Base-by-base conservation (phyloP, 768 basidiomycete species). In the Coprinopsis strossmayeri region DNA sequence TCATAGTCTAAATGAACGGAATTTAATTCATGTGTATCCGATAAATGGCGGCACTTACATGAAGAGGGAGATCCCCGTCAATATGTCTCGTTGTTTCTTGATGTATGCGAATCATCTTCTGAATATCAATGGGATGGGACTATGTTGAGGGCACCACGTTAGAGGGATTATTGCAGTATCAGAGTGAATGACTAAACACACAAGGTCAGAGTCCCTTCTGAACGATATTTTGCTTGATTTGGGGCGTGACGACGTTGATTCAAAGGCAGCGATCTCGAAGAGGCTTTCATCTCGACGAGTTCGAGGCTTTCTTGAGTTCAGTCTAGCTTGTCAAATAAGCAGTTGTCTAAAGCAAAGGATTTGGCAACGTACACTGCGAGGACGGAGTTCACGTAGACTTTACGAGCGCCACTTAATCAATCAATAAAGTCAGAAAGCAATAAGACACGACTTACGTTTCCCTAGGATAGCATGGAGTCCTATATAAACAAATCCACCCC, bases 301-400 rank as follows among this genome's bases (percentile, higher is more conserved):
- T 25, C 48, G 48, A 30, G 48, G 48, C 17, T 43, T 49, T 42
- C 48, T 30, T 30, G 48, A 49, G 24, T 49, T 49, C 12, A 49
- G 18, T 11, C 47, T 48, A 21, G 10, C n/a, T 9, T 24, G 15
- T n/a, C 18, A 13, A 38, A 38, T 20, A n/a, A 2, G 21, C 12
- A 3, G 3, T n/a, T 13, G 13, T n/a, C n/a, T 18, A 30, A 27
- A 17, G 20, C 28, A 5, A 24, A 3, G 30, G 4, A 4, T 2
- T 35, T 12, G 30, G 7, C 12, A 10, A 41, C 47, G 23, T 17
- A 42, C 48, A 49, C 48, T 17, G 38, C 23, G 28, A 49, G 40
- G 20, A 49, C 48, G n/a, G 48, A 42, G 40, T 49, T 49, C 9
- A 49, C 48, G 24, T 49, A 49, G n/a, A 49, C 48, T 49, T 17